Evolutionary conservation across 257 asterid species (phyloP).

Genomic region (Eustoma russellianum): DNA sequence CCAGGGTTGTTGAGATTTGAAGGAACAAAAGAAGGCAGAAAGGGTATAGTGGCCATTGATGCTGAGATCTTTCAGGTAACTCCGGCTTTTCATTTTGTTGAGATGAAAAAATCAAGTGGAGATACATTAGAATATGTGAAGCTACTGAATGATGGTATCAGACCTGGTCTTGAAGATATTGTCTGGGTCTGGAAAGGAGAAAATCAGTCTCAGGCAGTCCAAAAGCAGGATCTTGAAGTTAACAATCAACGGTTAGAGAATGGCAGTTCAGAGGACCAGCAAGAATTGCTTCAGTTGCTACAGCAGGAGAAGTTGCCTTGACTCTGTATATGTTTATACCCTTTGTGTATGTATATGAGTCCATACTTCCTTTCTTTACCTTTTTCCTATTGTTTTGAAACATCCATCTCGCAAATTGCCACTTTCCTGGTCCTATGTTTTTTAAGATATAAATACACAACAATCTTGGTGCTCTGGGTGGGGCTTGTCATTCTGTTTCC

Average conservation of each 20-base stretch:
- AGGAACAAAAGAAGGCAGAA: slow-evolving; percentile 62
- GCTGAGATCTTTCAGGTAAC: slow-evolving; percentile 78
- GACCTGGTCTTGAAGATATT: slow-evolving; percentile 75
- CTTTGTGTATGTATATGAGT: slow-evolving; percentile 1
- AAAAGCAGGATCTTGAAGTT: slow-evolving; percentile 13
- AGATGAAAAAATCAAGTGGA: slow-evolving; percentile 63
- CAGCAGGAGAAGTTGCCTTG: slow-evolving; percentile 44
- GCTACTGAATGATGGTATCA: slow-evolving; percentile 44
- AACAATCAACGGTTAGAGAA: slow-evolving; percentile 10
- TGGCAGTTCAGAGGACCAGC: slow-evolving; percentile 8
- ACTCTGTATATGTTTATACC: slow-evolving; percentile 4
- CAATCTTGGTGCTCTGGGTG: too few relatives aligned
- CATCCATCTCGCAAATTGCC: neutral
- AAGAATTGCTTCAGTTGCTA: slow-evolving; percentile 12
- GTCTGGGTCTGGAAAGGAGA: slow-evolving; percentile 77
- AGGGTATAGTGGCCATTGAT: slow-evolving; percentile 53
- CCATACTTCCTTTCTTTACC: neutral
- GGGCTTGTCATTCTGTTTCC: too few relatives aligned
- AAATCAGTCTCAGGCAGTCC: slow-evolving; percentile 14
- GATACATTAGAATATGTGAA: slow-evolving; percentile 65
- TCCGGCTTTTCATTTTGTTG: slow-evolving; percentile 58
- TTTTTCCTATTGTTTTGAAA: neutral
- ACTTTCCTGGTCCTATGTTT: neutral
- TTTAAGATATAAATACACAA: too few relatives aligned
- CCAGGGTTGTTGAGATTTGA: slow-evolving; percentile 62